Conservation (phyloP, 257 asterid genomes). For the Nemophila menziesii region DNA sequence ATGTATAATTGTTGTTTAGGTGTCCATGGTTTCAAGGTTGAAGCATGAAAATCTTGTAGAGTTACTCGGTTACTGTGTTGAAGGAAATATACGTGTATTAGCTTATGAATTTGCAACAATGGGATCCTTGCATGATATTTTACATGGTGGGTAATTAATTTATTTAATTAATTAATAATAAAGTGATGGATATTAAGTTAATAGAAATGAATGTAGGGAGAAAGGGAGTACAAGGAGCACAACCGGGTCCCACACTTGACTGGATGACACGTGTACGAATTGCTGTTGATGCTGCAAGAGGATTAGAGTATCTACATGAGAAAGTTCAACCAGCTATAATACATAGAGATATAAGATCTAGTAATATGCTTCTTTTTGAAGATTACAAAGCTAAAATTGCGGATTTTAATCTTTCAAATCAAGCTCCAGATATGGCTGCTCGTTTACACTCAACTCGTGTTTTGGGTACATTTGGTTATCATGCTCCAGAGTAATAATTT, state of each 20-base stretch:
- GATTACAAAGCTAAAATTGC: constrained; percentile 89
- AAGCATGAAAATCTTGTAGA: constrained; percentile 90
- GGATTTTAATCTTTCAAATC: constrained; percentile 91
- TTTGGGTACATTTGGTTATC: constrained; percentile 96
- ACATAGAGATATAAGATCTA: constrained; percentile 95
- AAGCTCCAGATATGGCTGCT: constrained; percentile 99
- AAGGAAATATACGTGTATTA: constrained; percentile 80
- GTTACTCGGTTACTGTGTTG: constrained; percentile 86
- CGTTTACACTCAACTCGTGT: constrained; percentile 98
- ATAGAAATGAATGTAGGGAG: constrained; percentile 42
- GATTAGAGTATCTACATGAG: constrained; percentile 94
- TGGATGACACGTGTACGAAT: constrained; percentile 93
- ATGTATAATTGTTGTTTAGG: constrained; percentile 31
- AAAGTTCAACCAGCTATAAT: constrained; percentile 67
- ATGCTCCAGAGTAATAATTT: constrained; percentile 91
- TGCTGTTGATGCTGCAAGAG: constrained; percentile 97
- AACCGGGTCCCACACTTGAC: constrained; percentile 97
- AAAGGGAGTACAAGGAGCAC: constrained; percentile 98
- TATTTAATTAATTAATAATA: not conserved
- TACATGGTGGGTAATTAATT: constrained; percentile 53
- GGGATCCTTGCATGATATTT: constrained; percentile 95
- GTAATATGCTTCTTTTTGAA: constrained; percentile 92
- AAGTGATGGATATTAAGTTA: not conserved
- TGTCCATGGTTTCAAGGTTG: constrained; percentile 86
- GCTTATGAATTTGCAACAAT: constrained; percentile 95